phyloP scores from a whole-genome alignment of 345 rosid genomes.

The Rubroshorea leprosula region DNA sequence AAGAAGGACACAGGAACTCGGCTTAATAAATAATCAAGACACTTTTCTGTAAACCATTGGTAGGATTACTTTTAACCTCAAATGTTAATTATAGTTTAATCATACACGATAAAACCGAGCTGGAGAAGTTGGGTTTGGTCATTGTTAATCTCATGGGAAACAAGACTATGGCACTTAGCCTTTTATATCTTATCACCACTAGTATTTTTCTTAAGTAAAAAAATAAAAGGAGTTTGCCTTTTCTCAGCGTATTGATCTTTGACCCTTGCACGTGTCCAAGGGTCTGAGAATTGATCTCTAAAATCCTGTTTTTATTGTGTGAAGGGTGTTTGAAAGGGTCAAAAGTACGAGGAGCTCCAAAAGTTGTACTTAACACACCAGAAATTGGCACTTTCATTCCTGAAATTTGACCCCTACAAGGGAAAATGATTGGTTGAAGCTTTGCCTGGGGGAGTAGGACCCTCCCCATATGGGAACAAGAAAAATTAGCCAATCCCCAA shows the following conservation, averaged over 20 bases:
- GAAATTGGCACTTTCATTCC: background rate
- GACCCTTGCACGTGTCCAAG: background rate
- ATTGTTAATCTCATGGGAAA: slow-evolving; percentile 13
- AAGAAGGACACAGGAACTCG: background rate
- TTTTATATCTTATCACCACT: background rate
- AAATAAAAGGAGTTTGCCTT: background rate
- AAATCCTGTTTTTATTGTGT: background rate
- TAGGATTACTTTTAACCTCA: slow-evolving; percentile 4
- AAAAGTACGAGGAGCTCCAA: background rate
- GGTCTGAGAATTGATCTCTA: background rate
- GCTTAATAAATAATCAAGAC: background rate
- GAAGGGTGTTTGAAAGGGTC: background rate
- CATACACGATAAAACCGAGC: background rate
- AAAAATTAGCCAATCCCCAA: too few species aligned
- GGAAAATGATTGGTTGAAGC: background rate
- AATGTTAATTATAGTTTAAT: background rate
- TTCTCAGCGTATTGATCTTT: background rate
- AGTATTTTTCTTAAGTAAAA: background rate
- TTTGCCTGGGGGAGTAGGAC: too few species aligned
- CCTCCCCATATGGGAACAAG: too few species aligned
- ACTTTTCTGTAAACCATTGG: background rate
- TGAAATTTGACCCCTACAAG: background rate
- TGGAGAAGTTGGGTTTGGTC: background rate
- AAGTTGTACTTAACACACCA: background rate
- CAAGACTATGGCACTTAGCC: slow-evolving; percentile 6